Evolutionary conservation across 75 land plant genomes (phyloP).

Genomic region (Pinus taeda): DNA sequence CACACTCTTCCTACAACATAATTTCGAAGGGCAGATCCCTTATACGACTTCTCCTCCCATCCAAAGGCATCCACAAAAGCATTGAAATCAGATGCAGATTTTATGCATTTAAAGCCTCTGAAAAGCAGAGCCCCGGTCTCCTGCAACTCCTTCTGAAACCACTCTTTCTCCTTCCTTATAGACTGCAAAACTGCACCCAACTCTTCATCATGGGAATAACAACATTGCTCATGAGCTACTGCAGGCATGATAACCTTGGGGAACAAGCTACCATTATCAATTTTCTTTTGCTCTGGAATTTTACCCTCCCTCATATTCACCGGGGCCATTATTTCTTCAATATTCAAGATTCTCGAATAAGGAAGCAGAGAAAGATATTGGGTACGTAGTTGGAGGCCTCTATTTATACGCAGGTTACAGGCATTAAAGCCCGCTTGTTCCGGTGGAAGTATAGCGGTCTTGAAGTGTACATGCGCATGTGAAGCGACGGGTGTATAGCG

Average conservation of each 20-base stretch:
- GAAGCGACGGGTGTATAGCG: no score
- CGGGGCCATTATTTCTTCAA: no score
- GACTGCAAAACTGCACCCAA: neutral
- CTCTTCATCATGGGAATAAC: neutral
- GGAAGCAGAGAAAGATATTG: no score
- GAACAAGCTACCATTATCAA: neutral
- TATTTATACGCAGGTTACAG: no score
- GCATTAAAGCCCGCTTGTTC: no score
- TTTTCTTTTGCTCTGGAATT: slow-evolving; percentile 3
- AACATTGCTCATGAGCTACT: neutral
- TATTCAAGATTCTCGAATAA: no score
- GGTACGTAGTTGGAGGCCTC: no score
- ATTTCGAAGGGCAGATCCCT: slow-evolving; percentile 28
- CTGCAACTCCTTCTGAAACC: slow-evolving; percentile 20
- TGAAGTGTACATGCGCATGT: no score
- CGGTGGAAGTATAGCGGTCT: no score
- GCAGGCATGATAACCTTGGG: neutral
- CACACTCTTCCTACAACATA: slow-evolving; percentile 25
- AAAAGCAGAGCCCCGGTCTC: slow-evolving; percentile 40
- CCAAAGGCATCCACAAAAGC: slow-evolving; percentile 29
- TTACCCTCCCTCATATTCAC: no score
- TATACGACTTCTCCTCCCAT: slow-evolving; percentile 39
- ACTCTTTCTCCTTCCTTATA: slow-evolving; percentile 8
- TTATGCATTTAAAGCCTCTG: slow-evolving; percentile 30
- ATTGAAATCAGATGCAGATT: slow-evolving; percentile 27